These are phyloP conservation scores for Aspergillus sp. DNA, from an alignment of 2,329 filamentous ascomycete species.

Conservation along the genomic window DNA sequence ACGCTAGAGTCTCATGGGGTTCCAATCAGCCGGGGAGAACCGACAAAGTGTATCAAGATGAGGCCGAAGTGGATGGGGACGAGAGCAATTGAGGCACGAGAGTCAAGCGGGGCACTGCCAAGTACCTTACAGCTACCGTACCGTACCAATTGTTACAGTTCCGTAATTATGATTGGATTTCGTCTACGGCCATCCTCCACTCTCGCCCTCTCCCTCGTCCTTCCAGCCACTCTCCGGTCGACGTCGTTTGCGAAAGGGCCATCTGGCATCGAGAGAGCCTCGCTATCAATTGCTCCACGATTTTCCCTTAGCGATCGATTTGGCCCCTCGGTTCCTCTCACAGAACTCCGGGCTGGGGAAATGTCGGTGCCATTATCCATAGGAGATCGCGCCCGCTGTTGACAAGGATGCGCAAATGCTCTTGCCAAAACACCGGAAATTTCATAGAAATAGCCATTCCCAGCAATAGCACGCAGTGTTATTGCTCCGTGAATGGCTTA, in stretches of 20 bases:
- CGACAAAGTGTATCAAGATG: constrained; percentile 6
- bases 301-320: neutral
- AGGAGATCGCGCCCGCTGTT: neutral
- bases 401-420: neutral
- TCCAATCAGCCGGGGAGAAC: constrained; percentile 14
- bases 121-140: neutral
- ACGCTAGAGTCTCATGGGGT: constrained; percentile 11
- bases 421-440: neutral
- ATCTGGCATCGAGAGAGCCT: neutral
- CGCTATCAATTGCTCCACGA: neutral
- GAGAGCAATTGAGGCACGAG: neutral
- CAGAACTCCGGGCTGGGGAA: neutral
- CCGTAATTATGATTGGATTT: neutral
- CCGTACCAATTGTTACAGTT: neutral
- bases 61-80: neutral
- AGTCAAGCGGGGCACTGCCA: neutral
- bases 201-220: neutral
- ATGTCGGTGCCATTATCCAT: neutral
- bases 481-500: neutral
- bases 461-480: neutral
- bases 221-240: neutral
- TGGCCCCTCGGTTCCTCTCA: neutral
- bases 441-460: neutral
- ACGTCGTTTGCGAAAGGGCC: neutral
- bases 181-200: neutral